Conservation (phyloP, 768 basidiomycete genomes). For the Tubosaeta brunneosetosa region DNA sequence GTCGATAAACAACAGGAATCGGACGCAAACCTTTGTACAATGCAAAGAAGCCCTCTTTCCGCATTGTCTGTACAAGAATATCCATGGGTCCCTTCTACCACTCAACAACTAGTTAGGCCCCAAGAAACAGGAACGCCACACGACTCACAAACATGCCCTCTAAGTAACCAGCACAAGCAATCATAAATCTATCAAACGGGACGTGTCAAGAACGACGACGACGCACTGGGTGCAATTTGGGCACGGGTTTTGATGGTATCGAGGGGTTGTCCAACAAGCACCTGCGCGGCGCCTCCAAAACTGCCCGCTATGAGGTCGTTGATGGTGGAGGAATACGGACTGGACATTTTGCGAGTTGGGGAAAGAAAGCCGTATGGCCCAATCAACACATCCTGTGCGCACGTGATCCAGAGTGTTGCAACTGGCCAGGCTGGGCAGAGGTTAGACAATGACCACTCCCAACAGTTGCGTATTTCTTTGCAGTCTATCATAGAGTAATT, state of each 20-base stretch:
- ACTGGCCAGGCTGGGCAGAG: too few relatives aligned
- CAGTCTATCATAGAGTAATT: too few relatives aligned
- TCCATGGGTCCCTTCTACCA: conserved; percentile 89
- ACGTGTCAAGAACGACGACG: conserved; percentile 13
- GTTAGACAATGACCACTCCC: too few relatives aligned
- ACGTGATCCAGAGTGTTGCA: too few relatives aligned
- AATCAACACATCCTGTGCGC: background rate
- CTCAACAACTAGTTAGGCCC: background rate
- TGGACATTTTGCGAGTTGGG: conserved; percentile 11
- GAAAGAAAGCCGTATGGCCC: background rate
- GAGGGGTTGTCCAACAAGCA: conserved; percentile 89
- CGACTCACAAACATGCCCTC: conserved; percentile 87
- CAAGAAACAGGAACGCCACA: conserved; percentile 18
- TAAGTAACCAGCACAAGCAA: conserved; percentile 26
- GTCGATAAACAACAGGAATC: background rate
- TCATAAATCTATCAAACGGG: background rate
- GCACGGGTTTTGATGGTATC: conserved; percentile 88
- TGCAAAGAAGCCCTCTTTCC: conserved; percentile 87
- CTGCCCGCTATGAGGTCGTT: conserved; percentile 88
- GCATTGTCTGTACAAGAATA: conserved; percentile 73
- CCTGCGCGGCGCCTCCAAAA: conserved; percentile 90
- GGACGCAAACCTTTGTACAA: conserved; percentile 78
- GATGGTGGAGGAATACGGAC: conserved; percentile 46
- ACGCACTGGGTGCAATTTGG: conserved; percentile 77
- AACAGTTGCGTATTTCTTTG: too few relatives aligned